These are phyloP conservation scores for Aspergillus tamarii DNA, from an alignment of 2,329 filamentous ascomycete species.

Conservation along the genomic window DNA sequence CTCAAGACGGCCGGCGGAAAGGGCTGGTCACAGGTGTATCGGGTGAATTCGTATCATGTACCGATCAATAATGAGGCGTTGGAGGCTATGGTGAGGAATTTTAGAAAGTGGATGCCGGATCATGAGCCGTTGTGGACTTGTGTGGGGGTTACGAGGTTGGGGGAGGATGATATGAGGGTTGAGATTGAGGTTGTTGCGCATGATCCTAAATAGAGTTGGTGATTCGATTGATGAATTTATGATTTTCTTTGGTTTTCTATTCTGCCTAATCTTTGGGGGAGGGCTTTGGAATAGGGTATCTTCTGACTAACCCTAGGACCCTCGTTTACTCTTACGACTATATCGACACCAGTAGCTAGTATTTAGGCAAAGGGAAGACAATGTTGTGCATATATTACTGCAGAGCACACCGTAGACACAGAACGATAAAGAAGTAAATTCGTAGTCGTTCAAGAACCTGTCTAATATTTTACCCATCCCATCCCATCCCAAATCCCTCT, in stretches of 20 bases:
- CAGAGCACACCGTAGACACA: background rate
- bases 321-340: too few species aligned
- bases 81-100: constrained; percentile 49
- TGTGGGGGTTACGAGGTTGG: constrained; percentile 55
- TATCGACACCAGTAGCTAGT: too few species aligned
- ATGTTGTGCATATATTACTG: too few species aligned
- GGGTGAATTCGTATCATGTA: constrained; percentile 52
- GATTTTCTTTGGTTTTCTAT: background rate
- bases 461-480: background rate
- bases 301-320: too few species aligned
- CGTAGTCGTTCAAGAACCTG: background rate
- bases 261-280: too few species aligned
- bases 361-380: too few species aligned
- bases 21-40: constrained; percentile 52
- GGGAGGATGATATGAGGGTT: constrained; percentile 56
- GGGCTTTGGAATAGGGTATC: too few species aligned
- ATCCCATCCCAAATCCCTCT: background rate
- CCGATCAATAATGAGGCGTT: constrained; percentile 45
- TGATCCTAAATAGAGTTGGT: constrained; percentile 27
- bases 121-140: constrained; percentile 60
- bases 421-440: background rate
- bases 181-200: constrained; percentile 62
- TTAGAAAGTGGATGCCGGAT: constrained; percentile 55
- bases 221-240: background rate
- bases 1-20: constrained; percentile 58